Conservation (phyloP, 2,329 filamentous ascomycete species). For the Cladosporium sp. region DNA sequence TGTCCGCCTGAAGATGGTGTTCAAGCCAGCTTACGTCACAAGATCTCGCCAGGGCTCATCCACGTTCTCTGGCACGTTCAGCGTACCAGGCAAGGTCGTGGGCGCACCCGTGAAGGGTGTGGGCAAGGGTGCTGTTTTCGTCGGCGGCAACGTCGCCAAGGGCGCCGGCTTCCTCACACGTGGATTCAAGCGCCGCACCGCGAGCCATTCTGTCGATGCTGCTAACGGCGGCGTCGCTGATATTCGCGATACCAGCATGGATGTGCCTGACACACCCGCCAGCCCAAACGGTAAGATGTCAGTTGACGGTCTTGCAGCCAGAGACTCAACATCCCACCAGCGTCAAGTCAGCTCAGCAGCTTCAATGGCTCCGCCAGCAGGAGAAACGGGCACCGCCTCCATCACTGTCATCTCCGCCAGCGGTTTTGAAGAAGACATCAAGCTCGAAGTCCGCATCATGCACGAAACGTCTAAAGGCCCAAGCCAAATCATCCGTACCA, state of each 20-base stretch:
- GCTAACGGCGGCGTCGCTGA: constrained; percentile 20
- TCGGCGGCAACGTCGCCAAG: constrained; percentile 77
- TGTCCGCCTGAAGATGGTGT: constrained; percentile 77
- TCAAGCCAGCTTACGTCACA: constrained; percentile 88
- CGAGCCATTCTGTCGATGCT: constrained; percentile 40
- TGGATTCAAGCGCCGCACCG: constrained; percentile 71
- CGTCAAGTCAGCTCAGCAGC: constrained; percentile 44
- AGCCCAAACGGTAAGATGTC: constrained; percentile 20
- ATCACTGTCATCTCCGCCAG: constrained; percentile 76
- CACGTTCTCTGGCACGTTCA: constrained; percentile 89
- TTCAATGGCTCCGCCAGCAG: constrained; percentile 28
- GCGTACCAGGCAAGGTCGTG: constrained; percentile 80
- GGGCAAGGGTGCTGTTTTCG: constrained; percentile 66
- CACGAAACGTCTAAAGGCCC: constrained; percentile 49
- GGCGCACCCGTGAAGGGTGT: constrained; percentile 93
- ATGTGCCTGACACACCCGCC: constrained; percentile 19
- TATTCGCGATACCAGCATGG: constrained; percentile 27
- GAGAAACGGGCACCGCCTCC: constrained; percentile 68
- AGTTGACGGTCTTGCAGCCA: constrained; percentile 19
- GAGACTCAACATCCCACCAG: constrained; percentile 32
- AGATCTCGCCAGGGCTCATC: constrained; percentile 83
- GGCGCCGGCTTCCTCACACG: constrained; percentile 87
- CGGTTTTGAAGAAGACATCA: constrained; percentile 58
- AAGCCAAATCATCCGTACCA: constrained; percentile 87
- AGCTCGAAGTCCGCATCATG: constrained; percentile 32